A percentile compares a stretch with the other conserved stretches of the same genome.
phyloP scores from a whole-genome alignment of 257 asterid genomes.

The Nicotiana undulata region DNA sequence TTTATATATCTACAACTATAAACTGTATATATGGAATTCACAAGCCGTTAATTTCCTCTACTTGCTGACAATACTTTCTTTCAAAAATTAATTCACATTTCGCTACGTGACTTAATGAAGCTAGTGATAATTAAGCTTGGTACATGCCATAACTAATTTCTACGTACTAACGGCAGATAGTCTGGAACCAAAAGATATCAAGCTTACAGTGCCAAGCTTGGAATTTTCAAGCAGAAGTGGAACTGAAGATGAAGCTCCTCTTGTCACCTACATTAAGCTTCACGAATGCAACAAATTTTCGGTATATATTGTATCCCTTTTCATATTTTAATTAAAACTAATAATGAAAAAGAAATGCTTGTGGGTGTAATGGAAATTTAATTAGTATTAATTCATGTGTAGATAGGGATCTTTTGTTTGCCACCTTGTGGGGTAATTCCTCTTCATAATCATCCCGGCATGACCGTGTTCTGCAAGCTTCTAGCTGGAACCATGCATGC shows the following conservation, averaged over 20 bases:
- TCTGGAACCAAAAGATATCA: slow-evolving; percentile 10
- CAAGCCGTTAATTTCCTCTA: neutral
- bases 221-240: neutral
- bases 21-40: neutral
- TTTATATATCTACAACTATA: neutral
- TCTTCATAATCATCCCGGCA: slow-evolving; percentile 35
- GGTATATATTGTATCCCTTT: neutral
- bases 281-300: slow-evolving; percentile 15
- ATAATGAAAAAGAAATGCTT: neutral
- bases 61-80: neutral
- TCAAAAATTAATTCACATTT: neutral
- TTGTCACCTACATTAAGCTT: slow-evolving; percentile 12
- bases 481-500: slow-evolving; percentile 22
- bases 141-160: neutral
- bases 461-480: slow-evolving; percentile 36
- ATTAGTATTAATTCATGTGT: neutral
- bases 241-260: slow-evolving; percentile 2
- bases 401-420: slow-evolving; percentile 30
- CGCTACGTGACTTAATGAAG: neutral
- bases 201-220: slow-evolving; percentile 11
- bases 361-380: neutral
- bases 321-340: neutral
- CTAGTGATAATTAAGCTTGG: neutral
- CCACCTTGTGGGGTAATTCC: slow-evolving; percentile 34
- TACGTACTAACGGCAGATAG: neutral